Conservation (phyloP, 73 alveolate genomes). For the Paramecium pentaurelia region DNA sequence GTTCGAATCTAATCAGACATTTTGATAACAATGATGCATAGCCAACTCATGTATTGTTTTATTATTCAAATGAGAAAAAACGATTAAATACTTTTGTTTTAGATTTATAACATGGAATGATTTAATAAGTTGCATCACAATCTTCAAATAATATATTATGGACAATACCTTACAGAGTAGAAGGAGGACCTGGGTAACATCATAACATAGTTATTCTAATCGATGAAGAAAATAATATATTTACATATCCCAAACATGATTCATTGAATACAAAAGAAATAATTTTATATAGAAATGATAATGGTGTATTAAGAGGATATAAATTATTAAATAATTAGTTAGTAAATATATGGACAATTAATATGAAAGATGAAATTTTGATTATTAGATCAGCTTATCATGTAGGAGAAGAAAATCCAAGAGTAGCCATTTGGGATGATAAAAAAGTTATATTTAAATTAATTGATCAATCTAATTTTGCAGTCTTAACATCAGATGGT, state of each 20-base stretch:
- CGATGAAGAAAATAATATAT: neutral
- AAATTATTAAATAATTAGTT: neutral
- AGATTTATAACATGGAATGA: constrained; percentile 7
- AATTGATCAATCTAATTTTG: constrained; percentile 58
- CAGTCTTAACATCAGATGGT: constrained; percentile 29
- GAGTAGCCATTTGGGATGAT: constrained; percentile 59
- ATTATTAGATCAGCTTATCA: neutral
- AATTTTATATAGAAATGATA: neutral
- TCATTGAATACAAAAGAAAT: neutral
- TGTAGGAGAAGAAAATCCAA: constrained; percentile 47
- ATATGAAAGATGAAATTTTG: neutral
- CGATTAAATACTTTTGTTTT: neutral
- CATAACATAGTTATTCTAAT: neutral
- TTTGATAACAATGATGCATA: neutral
- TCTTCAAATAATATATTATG: neutral
- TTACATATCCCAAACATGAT: constrained; percentile 20
- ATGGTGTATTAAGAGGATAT: neutral
- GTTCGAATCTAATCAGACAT: neutral
- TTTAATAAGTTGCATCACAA: neutral
- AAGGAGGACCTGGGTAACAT: neutral
- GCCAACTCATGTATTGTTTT: neutral
- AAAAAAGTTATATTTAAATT: constrained; percentile 49
- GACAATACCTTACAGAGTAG: constrained; percentile 5
- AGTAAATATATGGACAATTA: neutral
- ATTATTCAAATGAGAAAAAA: neutral